Conservation (phyloP, 2,329 filamentous ascomycete genomes). For the Tolypocladium sp. region DNA sequence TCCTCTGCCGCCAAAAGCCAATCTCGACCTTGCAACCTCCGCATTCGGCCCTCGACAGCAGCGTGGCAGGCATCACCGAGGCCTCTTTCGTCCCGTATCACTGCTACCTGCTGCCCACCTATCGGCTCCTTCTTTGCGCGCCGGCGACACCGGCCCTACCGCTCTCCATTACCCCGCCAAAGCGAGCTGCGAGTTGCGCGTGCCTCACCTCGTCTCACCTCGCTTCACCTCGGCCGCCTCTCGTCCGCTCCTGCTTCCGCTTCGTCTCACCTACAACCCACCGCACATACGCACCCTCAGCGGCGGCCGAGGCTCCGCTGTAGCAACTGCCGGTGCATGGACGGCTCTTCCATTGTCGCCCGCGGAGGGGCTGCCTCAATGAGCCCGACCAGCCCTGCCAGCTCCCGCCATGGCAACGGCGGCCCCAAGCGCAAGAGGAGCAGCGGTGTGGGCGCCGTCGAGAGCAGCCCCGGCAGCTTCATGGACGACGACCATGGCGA, state of each 20-base stretch:
- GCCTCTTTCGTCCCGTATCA: not conserved
- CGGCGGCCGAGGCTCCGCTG: constrained; percentile 7
- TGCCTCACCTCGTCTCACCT: constrained; percentile 1
- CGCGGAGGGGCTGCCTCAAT: constrained; percentile 37
- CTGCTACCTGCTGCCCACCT: not conserved
- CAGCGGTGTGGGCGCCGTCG: constrained; percentile 39
- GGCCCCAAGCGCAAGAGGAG: constrained; percentile 49
- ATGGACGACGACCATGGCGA: constrained; percentile 46
- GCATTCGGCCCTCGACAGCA: constrained; percentile 20
- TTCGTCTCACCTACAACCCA: not conserved
- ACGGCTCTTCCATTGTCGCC: constrained; percentile 36
- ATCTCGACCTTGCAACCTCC: constrained; percentile 12
- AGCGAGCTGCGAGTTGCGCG: not conserved
- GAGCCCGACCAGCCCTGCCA: constrained; percentile 48
- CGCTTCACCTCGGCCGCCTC: constrained; percentile 8
- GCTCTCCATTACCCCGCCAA: constrained; percentile 10
- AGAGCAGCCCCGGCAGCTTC: constrained; percentile 51
- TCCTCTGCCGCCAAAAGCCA: not conserved
- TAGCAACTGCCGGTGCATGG: constrained; percentile 28
- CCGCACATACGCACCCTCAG: not conserved
- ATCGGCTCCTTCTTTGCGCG: not conserved
- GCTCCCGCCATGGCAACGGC: constrained; percentile 40
- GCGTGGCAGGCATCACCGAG: constrained; percentile 5
- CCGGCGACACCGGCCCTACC: constrained; percentile 5
- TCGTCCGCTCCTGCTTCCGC: constrained; percentile 1